Evolutionary conservation across 176 grass and related monocot species (phyloP), one percentile per base, ranked within the genome.

Genomic region (Phyllostachys edulis): DNA sequence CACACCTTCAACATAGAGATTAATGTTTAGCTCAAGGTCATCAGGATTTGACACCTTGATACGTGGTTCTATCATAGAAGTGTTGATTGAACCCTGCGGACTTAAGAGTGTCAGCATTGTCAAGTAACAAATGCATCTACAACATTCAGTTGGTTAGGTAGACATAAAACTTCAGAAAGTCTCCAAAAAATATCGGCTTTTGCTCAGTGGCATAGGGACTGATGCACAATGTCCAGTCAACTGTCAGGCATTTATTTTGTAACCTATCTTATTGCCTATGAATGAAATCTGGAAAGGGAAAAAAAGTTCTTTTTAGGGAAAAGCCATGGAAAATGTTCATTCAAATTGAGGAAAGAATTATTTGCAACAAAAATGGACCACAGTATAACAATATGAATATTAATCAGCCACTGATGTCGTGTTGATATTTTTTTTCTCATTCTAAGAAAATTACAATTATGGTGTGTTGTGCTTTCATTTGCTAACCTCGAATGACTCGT

Each of bases 31-130:
- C n/a, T n/a, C n/a, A n/a, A n/a, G n/a, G n/a, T 87, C 91, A 76
- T 93, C 86, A 70, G 92, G 85, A 75, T 93, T 92, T 78, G 84
- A 74, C 87, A 98, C 90, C 82, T 94, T 94, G 86, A 98, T 93
- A 39, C 95, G 90, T 76, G 95, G 69, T 24, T 98, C 95, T 82
- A 94, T 94, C 85, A 91, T 98, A 11, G 95, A 62, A 86, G 90
- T 87, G 55, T 98, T 92, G 37, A 38, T 38, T 38, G 37, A 38
- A 38, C 37, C 37, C 37, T 38, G 37, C 37, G 37, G 37, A 38
- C 37, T 38, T 38, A 2, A 38, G 4, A 38, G 37, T 38, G 37
- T 38, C 37, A 38, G 4, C 37, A 38, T 38, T 38, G 37, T 38
- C 37, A 38, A 38, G 37, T 38, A 38, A 38, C 37, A 38, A 38